Evolutionary conservation across 371 early-diverging fungal genomes (phyloP).

Genomic region (Syncephalastrum sp.): DNA sequence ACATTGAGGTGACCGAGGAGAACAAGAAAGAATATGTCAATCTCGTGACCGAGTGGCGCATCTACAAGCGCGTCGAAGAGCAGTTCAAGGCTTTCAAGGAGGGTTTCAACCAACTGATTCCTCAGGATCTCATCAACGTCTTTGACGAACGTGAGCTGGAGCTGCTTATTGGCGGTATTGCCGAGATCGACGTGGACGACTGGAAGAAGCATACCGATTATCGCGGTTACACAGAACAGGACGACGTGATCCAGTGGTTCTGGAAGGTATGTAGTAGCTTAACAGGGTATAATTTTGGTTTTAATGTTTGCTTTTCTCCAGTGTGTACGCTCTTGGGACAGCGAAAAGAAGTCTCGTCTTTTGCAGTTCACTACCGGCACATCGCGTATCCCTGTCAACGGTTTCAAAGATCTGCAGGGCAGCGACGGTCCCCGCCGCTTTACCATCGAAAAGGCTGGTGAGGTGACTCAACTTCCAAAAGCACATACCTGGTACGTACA

Average conservation of each 20-base stretch:
- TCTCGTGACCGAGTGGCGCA: constrained; percentile 82
- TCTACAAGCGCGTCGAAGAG: constrained; percentile 85
- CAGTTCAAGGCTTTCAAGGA: constrained; percentile 93
- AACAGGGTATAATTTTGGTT: not conserved
- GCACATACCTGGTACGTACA: constrained; percentile 86
- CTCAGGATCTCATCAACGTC: constrained; percentile 88
- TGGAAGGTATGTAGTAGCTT: constrained; percentile 70
- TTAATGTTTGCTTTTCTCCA: constrained; percentile 10
- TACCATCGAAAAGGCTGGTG: constrained; percentile 94
- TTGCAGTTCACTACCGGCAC: constrained; percentile 99
- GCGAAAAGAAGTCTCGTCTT: constrained; percentile 92
- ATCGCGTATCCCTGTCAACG: constrained; percentile 97
- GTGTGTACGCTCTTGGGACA: constrained; percentile 84
- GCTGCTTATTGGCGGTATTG: constrained; percentile 96
- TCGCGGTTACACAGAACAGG: constrained; percentile 93
- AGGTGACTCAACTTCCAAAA: constrained; percentile 83
- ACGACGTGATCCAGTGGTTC: constrained; percentile 96
- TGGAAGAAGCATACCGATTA: constrained; percentile 99
- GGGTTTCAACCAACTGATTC: constrained; percentile 96
- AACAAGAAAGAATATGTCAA: constrained; percentile 97
- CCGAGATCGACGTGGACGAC: constrained; percentile 98
- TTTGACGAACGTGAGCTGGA: constrained; percentile 99
- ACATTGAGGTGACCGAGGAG: constrained; percentile 93
- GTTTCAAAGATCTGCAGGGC: constrained; percentile 97
- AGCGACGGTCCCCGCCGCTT: constrained; percentile 96